phyloP scores from a whole-genome alignment of 331 rosid genomes.

The Rhamnella rubrinervis region DNA sequence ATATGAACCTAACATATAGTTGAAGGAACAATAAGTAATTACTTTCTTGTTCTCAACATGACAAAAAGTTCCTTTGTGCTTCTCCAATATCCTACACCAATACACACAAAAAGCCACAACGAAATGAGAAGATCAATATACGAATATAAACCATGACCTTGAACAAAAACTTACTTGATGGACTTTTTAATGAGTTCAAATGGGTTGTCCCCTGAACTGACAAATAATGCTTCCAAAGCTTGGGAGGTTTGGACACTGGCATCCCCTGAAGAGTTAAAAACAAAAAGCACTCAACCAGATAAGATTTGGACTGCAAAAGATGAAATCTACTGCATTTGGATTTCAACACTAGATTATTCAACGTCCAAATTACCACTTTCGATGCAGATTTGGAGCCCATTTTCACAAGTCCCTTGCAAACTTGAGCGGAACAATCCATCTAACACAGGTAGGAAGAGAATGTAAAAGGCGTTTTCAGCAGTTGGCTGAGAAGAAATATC shows the following conservation, averaged over 20 bases:
- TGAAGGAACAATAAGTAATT: neutral
- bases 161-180: slow-evolving; percentile 44
- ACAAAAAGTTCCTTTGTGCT: slow-evolving; percentile 54
- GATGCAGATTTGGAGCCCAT: slow-evolving; percentile 62
- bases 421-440: slow-evolving; percentile 67
- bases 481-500: slow-evolving; percentile 35
- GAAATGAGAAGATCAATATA: neutral
- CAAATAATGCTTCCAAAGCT: slow-evolving; percentile 55
- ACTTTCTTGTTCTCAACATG: slow-evolving; percentile 55
- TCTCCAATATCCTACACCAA: slow-evolving; percentile 54
- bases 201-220: slow-evolving; percentile 72
- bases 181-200: slow-evolving; percentile 57
- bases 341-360: neutral
- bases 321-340: neutral
- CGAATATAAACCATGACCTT: neutral
- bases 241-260: slow-evolving; percentile 45
- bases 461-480: slow-evolving; percentile 32
- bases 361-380: slow-evolving; percentile 51
- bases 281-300: neutral
- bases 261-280: slow-evolving; percentile 46
- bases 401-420: slow-evolving; percentile 56
- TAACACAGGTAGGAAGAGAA: slow-evolving; percentile 66
- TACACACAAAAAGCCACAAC: neutral
- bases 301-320: neutral
- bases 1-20: neutral